Evolutionary conservation across 331 rosid genomes (phyloP), one percentile per base, ranked within the genome.

Genomic region (Telfairia occidentalis): DNA sequence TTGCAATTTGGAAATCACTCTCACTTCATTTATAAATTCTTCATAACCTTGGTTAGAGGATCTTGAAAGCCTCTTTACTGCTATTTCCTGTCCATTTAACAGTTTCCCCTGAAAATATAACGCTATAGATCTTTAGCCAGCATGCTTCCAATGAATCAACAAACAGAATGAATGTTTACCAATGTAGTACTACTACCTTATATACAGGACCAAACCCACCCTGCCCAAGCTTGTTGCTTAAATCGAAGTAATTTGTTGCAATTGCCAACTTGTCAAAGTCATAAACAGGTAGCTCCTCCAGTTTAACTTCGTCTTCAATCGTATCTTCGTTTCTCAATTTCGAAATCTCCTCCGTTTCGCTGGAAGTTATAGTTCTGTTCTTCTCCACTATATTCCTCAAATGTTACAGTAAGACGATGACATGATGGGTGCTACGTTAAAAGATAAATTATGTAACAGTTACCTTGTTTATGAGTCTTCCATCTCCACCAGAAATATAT

Each of bases 161-260:
- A 30, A 13, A 7, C 29, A 52, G 4, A 64, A 23, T 5, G 4
- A 2, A 50, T 37, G 5, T 13, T 32, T 21, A 19, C 45, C 55
- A 43, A n/a, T n/a, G n/a, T n/a, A 43, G 72, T n/a, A n/a, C 2
- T 7, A 64, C 2, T 81, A 86, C 86, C 83, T 74, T 84, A 58
- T 86, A 86, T 28, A 84, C 84, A 0, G 79, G 84, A 74, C 90
- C 90, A 55, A 82, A 86, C 15, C 90, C 88, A 2, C 88, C 90
- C 52, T 77, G 80, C 12, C 88, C 88, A 16, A 86, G 85, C 59
- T 74, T 80, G 71, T 82, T 86, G 1, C 53, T 50, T 0, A 66
- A 11, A 74, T 82, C 75, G 76, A 85, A 85, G 54, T 83, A 52
- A 40, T 83, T 59, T 10, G 86, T 85, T 23, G 86, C 81, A 30